These are phyloP conservation scores for Hansfordia pulvinata DNA, from an alignment of 2,329 filamentous ascomycete genomes.

Conservation along the genomic window DNA sequence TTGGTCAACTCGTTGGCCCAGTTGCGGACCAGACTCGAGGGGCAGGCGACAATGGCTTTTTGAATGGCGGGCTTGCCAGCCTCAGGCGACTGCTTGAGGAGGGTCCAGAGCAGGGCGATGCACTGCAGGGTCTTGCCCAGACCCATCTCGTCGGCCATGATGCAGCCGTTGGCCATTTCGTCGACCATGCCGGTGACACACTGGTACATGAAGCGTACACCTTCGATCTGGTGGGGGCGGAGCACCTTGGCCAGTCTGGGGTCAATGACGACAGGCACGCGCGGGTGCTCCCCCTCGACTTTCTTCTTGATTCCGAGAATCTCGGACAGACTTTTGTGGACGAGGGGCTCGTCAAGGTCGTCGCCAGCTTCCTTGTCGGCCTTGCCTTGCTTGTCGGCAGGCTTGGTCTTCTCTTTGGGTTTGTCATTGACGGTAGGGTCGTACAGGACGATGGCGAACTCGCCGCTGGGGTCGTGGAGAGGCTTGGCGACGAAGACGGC, in stretches of 20 bases:
- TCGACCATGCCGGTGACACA: constrained; percentile 95
- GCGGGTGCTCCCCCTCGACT: constrained; percentile 64
- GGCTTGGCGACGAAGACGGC: constrained; percentile 78
- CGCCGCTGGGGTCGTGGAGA: constrained; percentile 84
- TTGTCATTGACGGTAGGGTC: constrained; percentile 90
- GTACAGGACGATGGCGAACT: constrained; percentile 92
- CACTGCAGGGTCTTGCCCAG: constrained; percentile 95
- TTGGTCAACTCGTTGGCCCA: constrained; percentile 97
- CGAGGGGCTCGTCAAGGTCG: constrained; percentile 62
- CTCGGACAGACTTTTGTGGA: constrained; percentile 91
- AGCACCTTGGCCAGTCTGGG: constrained; percentile 79
- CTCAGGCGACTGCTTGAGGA: constrained; percentile 89
- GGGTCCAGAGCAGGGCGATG: constrained; percentile 91
- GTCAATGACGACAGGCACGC: constrained; percentile 95
- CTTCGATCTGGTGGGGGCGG: constrained; percentile 92
- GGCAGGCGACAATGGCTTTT: constrained; percentile 93
- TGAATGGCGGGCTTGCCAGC: constrained; percentile 90
- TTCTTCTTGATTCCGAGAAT: constrained; percentile 91
- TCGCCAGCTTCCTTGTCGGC: constrained; percentile 23
- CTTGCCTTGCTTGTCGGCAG: constrained; percentile 30
- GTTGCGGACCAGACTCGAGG: constrained; percentile 89
- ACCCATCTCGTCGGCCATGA: constrained; percentile 99
- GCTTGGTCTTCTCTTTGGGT: constrained; percentile 38
- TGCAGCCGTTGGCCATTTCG: constrained; percentile 86
- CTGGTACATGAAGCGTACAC: constrained; percentile 93